phyloP scores from a whole-genome alignment of 106 monocot genomes.

The Acanthochlamys bracteata region DNA sequence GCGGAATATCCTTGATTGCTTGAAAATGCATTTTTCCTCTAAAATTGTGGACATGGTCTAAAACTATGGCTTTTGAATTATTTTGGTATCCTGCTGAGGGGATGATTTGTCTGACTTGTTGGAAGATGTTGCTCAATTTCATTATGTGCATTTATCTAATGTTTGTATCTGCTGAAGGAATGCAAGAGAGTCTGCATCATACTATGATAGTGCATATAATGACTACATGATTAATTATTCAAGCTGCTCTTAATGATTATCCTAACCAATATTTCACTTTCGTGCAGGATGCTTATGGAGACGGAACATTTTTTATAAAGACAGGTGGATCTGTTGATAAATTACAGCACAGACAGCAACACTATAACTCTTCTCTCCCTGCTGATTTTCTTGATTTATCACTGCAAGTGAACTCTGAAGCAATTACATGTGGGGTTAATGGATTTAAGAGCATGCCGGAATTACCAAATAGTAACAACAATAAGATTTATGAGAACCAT shows the following conservation, averaged over 20 bases:
- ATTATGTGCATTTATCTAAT: no score
- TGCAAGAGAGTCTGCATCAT: not conserved
- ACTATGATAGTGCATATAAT: no score
- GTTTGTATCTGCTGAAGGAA: not conserved
- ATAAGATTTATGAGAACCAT: slow-evolving; percentile 2
- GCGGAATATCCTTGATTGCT: no score
- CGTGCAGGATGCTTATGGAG: slow-evolving; percentile 22
- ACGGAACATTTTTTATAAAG: slow-evolving; percentile 9
- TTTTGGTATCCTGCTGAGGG: no score
- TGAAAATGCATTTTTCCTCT: no score
- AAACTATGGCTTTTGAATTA: no score
- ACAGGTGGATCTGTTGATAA: slow-evolving; percentile 5
- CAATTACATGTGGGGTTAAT: not conserved
- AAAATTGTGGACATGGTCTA: no score
- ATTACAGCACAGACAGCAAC: slow-evolving; percentile 4
- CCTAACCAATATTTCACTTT: no score
- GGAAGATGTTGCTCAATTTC: no score
- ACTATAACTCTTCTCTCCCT: slow-evolving; percentile 7
- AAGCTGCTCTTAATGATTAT: no score
- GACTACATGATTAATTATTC: no score
- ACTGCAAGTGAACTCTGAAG: slow-evolving; percentile 10
- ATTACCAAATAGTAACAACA: slow-evolving; percentile 6
- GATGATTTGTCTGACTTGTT: no score
- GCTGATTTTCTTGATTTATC: slow-evolving; percentile 21
- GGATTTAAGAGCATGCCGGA: slow-evolving; percentile 4